Evolutionary conservation across 371 early-diverging fungal genomes (phyloP), one percentile per base, ranked within the genome.

Genomic region (Mucor saturninus): DNA sequence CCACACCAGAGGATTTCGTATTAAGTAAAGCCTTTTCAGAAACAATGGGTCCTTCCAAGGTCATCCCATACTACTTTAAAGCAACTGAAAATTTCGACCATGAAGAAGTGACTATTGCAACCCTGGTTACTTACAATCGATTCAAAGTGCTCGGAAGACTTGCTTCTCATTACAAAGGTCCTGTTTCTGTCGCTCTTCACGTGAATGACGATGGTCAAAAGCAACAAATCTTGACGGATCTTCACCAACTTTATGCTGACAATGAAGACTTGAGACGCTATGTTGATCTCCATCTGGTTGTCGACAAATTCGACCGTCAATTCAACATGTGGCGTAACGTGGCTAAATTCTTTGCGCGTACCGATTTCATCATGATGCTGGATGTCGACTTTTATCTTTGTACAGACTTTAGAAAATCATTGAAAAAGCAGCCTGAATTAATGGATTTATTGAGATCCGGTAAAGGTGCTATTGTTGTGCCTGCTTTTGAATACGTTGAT

Each of bases 321-420:
- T 89, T 89, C 74, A 89, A 89, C 52, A 79, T 85, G 84, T 89
- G 89, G 89, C 79, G 89, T 21, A 89, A 89, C 53, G 81, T 89
- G 9, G 89, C 89, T 48, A 77, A 86, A 54, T 75, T 89, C 57
- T 89, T 88, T 76, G 83, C 89, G 2, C 81, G 86, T 5, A 82
- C 89, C 14, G 84, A 88, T 57, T 88, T 79, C 59, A 74, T 89
- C 51, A 83, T 88, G 86, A 86, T 85, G 87, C 70, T 89, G 51
- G 89, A 89, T 69, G 88, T 88, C 42, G 89, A 89, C 61, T 89
- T 89, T 60, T 79, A 85, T 54, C 72, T 87, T 9, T 88, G 89
- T 64, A 88, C 87, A 26, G 81, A 88, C 52, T 73, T 89, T 37
- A 76, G 86, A 56, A 57, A 73, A 14, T 73, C 74, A 1, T 68